Conservation (phyloP, 768 basidiomycete species). For the Boletus subparvulus region DNA sequence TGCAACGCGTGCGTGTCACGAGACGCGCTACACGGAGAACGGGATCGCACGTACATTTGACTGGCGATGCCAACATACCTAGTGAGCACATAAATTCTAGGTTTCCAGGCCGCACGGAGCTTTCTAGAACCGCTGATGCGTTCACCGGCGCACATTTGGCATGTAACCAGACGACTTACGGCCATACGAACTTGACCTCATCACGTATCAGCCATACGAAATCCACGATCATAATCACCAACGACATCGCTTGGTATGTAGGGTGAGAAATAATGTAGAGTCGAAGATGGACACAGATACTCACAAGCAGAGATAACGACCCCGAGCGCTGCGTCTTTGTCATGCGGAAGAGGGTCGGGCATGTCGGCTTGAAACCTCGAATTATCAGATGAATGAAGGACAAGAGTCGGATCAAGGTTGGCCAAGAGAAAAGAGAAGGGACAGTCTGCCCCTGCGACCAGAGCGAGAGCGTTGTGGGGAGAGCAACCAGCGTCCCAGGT, state of each 20-base stretch:
- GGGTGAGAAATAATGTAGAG: not conserved
- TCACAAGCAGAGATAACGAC: conserved; percentile 17
- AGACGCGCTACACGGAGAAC: not conserved
- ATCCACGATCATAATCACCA: conserved; percentile 19
- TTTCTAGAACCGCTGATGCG: conserved; percentile 1
- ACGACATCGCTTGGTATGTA: not conserved
- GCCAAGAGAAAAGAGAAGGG: not conserved
- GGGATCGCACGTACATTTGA: conserved; percentile 17
- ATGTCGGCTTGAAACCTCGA: not conserved
- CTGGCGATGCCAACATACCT: conserved; percentile 18
- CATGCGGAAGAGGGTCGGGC: not conserved
- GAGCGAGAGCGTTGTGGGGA: not conserved
- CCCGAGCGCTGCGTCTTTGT: not conserved
- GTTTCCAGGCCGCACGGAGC: conserved; percentile 2
- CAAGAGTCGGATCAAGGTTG: not conserved
- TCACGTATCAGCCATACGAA: conserved; percentile 10
- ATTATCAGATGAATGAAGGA: not conserved
- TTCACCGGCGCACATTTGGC: not conserved
- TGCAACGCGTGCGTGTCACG: not conserved
- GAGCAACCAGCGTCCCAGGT: not conserved
- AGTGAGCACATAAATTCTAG: conserved; percentile 9
- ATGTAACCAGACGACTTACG: conserved; percentile 12
- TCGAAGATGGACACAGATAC: not conserved
- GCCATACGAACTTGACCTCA: conserved; percentile 20
- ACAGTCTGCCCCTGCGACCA: not conserved